Conservation (phyloP, 495 filamentous ascomycete species). For the Cenococcum geophilum region DNA sequence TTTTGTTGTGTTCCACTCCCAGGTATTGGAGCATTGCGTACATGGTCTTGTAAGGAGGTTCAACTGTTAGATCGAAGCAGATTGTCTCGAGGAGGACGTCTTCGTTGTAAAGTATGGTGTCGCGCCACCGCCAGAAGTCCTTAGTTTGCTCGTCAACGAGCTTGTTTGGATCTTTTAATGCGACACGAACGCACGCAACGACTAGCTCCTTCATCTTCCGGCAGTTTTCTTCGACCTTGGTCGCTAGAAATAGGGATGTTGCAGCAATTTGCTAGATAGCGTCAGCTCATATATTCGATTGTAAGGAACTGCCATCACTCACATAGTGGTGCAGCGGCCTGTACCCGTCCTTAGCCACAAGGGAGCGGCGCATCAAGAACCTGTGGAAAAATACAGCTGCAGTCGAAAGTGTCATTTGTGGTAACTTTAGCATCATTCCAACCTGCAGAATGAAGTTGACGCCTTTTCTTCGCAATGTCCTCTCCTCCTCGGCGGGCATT, state of each 20-base stretch:
- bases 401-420: constrained; percentile 83
- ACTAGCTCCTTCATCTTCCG: constrained; percentile 91
- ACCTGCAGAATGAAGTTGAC: constrained; percentile 94
- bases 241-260: constrained; percentile 84
- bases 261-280: constrained; percentile 59
- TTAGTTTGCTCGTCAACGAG: constrained; percentile 90
- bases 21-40: constrained; percentile 70
- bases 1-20: constrained; percentile 62
- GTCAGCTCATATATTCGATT: not conserved
- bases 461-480: constrained; percentile 74
- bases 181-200: constrained; percentile 84
- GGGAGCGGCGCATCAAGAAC: constrained; percentile 82
- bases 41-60: constrained; percentile 74
- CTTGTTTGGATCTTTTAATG: constrained; percentile 83
- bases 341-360: constrained; percentile 57
- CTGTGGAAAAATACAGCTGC: constrained; percentile 93
- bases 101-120: constrained; percentile 84
- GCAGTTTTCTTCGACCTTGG: constrained; percentile 93
- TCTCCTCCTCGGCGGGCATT: constrained; percentile 65
- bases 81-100: constrained; percentile 84
- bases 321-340: constrained; percentile 78
- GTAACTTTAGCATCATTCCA: constrained; percentile 85
- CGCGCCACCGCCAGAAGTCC: constrained; percentile 94
- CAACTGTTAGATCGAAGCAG: constrained; percentile 88
- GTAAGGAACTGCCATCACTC: constrained; percentile 30